Percentiles rank a stretch among this genome's conserved stretches.
Conservation (phyloP, 2,329 filamentous ascomycete genomes). For the Neofusicoccum sp. region DNA sequence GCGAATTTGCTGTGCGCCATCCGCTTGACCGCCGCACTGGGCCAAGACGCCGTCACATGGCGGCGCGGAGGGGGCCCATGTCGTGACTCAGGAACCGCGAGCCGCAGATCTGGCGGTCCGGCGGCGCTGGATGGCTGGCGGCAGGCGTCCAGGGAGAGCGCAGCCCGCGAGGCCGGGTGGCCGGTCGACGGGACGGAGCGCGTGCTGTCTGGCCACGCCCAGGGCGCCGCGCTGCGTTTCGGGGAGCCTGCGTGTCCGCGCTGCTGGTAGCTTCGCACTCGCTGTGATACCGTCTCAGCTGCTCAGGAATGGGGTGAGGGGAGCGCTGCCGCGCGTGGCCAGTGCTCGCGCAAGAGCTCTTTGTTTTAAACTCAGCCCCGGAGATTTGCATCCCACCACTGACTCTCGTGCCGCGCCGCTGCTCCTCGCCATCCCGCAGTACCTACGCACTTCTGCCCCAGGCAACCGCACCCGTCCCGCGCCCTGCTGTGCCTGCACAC, state of each 20-base stretch:
- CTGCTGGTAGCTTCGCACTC: background rate
- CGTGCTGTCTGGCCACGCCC: background rate
- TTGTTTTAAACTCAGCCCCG: background rate
- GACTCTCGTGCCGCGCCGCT: background rate
- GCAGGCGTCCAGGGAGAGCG: background rate
- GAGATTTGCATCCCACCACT: slow-evolving; percentile 1
- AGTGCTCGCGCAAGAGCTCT: background rate
- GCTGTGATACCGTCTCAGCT: background rate
- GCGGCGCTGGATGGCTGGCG: background rate
- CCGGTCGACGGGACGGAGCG: background rate
- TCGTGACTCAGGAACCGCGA: background rate
- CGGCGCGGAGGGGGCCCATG: background rate
- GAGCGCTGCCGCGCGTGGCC: background rate
- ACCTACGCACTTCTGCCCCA: background rate
- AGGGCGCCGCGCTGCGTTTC: background rate
- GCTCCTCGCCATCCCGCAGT: background rate
- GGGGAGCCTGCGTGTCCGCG: background rate
- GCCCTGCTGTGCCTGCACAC: background rate
- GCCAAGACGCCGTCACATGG: background rate
- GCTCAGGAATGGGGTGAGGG: background rate
- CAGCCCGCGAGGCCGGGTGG: background rate
- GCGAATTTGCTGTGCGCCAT: background rate
- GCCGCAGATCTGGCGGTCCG: background rate
- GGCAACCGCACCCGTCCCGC: background rate
- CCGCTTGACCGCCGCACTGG: background rate